Evolutionary conservation across 2,329 filamentous ascomycete genomes (phyloP).

Genomic region (Arthrobotrys sinensis): DNA sequence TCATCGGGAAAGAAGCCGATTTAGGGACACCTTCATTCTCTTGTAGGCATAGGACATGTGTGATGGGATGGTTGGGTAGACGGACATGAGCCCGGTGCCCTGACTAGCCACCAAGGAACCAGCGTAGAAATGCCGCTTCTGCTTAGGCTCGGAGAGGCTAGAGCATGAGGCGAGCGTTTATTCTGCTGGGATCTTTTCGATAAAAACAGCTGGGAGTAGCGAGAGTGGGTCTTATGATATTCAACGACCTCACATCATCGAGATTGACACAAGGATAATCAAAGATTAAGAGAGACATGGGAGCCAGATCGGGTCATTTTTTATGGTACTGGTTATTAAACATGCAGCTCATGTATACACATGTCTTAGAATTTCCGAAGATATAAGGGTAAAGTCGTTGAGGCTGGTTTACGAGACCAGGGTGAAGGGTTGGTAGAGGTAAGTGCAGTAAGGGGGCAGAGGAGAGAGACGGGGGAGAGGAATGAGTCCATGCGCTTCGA

Average conservation of each 20-base stretch:
- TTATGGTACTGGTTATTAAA: not conserved
- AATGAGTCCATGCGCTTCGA: not conserved
- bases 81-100: not conserved
- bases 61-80: conserved; percentile 34
- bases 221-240: conserved; percentile 20
- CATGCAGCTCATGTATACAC: not conserved
- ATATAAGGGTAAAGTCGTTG: conserved; percentile 34
- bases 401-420: too few species aligned
- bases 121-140: conserved; percentile 22
- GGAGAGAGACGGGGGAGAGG: not conserved
- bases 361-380: conserved; percentile 49
- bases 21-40: conserved; percentile 10
- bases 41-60: conserved; percentile 29
- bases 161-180: conserved; percentile 18
- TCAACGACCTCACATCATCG: conserved; percentile 2
- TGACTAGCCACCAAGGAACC: conserved; percentile 7
- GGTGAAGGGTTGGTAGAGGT: conserved; percentile 13
- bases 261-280: conserved; percentile 10
- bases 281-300: not conserved
- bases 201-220: conserved; percentile 16
- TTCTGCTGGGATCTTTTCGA: not conserved
- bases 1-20: conserved; percentile 33
- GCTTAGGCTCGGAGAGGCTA: conserved; percentile 16
- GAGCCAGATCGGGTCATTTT: not conserved
- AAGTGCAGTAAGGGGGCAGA: conserved; percentile 1